phyloP scores from a whole-genome alignment of 176 grass and related monocot genomes.

The Tillandsia fasciculata region DNA sequence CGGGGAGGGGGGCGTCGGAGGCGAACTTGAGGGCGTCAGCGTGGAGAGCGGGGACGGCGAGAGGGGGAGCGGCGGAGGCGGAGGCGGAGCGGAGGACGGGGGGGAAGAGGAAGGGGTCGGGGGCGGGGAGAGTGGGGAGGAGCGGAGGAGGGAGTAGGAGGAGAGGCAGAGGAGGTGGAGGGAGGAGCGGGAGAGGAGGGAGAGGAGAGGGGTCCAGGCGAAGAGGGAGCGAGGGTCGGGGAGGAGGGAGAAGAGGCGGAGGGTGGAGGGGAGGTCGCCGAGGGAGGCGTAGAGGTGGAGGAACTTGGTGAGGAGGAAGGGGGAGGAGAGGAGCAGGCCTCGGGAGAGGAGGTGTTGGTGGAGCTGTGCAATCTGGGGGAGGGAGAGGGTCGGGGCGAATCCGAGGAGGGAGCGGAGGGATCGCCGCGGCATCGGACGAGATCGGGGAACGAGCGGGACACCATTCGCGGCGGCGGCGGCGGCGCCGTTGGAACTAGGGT shows the following conservation, averaged over 20 bases:
- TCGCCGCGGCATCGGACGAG: conserved; percentile 12
- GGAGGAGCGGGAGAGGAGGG: conserved; percentile 18
- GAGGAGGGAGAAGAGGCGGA: conserved; percentile 19
- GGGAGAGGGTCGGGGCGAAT: conserved; percentile 4
- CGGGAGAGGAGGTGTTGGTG: conserved; percentile 16
- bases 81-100: conserved; percentile 19
- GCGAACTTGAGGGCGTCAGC: conserved; percentile 50
- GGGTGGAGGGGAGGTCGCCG: conserved; percentile 12
- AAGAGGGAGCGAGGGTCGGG: conserved; percentile 19
- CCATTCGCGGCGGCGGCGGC: not conserved
- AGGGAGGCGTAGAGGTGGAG: conserved; percentile 29
- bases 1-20: conserved; percentile 30
- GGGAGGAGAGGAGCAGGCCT: not conserved
- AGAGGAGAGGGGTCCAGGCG: conserved; percentile 23
- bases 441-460: not conserved
- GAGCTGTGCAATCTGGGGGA: conserved; percentile 13
- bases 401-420: not conserved
- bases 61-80: not conserved
- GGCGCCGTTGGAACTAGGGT: not conserved
- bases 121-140: not conserved
- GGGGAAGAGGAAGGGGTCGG: conserved; percentile 18
- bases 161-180: conserved; percentile 14
- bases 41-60: conserved; percentile 27
- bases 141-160: conserved; percentile 15
- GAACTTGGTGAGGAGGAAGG: conserved; percentile 9